Conservation (phyloP, 1,284 basidiomycete species). For the Cutaneotrichosporon sp. region DNA sequence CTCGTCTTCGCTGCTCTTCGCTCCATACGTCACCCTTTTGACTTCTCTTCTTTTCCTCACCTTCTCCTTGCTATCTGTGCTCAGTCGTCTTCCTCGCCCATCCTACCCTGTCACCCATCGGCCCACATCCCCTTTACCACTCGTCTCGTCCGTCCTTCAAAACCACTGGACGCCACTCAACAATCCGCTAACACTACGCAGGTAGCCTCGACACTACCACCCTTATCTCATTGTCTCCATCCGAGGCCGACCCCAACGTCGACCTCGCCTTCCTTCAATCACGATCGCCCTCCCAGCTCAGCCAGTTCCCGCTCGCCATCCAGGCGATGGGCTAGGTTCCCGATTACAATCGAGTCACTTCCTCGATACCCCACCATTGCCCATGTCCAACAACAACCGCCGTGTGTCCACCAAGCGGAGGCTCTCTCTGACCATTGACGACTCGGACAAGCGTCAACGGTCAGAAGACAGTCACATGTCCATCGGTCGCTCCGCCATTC, state of each 20-base stretch:
- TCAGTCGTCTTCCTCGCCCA: not conserved
- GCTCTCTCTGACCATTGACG: slow-evolving; percentile 16
- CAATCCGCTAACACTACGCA: not conserved
- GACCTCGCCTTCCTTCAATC: slow-evolving; percentile 1
- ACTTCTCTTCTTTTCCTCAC: slow-evolving; percentile 3
- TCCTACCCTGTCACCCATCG: not conserved
- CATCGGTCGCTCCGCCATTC: slow-evolving; percentile 5
- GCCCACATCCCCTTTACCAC: not conserved
- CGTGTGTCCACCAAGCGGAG: slow-evolving; percentile 18
- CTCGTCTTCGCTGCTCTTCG: not conserved
- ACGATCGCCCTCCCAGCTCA: slow-evolving; percentile 11
- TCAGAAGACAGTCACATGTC: slow-evolving; percentile 10
- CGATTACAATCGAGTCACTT: slow-evolving; percentile 3
- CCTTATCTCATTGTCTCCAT: slow-evolving; percentile 3
- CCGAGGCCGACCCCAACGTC: slow-evolving; percentile 6
- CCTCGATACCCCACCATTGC: slow-evolving; percentile 7
- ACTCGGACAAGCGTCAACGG: slow-evolving; percentile 15
- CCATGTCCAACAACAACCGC: slow-evolving; percentile 14
- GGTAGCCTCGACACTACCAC: not conserved
- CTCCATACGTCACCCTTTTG: not conserved
- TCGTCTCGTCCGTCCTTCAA: not conserved
- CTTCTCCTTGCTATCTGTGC: not conserved
- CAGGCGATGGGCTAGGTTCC: slow-evolving; percentile 17
- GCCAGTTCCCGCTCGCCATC: slow-evolving; percentile 14
- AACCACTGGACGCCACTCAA: not conserved